Evolutionary conservation across 1,284 basidiomycete species (phyloP).

Genomic region (Ustilago xerochloae): DNA sequence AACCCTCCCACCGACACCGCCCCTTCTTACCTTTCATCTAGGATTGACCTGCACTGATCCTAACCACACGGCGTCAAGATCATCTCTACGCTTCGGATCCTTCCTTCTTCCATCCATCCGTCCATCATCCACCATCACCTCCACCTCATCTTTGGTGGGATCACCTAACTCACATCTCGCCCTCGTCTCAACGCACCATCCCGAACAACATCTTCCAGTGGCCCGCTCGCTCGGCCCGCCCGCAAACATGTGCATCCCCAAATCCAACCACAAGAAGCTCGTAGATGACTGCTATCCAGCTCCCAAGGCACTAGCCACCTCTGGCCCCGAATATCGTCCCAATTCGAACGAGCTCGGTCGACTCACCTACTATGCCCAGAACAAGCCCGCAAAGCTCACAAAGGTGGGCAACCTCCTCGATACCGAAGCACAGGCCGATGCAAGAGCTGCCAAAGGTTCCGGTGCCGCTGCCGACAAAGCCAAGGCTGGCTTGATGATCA

Average conservation of each 20-base stretch:
- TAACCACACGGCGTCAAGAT: too few species aligned
- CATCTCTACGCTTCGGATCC: too few species aligned
- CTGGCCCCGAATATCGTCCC: conserved; percentile 78
- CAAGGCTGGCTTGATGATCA: conserved; percentile 85
- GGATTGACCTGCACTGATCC: too few species aligned
- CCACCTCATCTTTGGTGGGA: neutral
- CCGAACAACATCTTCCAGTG: too few species aligned
- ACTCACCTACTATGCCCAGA: conserved; percentile 90
- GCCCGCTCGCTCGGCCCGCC: too few species aligned
- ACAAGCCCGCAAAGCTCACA: conserved; percentile 86
- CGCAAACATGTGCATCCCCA: conserved; percentile 70
- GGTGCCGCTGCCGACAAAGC: conserved; percentile 74
- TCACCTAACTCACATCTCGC: too few species aligned
- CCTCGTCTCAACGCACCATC: too few species aligned
- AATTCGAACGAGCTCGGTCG: conserved; percentile 83
- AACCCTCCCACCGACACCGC: neutral
- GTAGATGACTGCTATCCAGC: conserved; percentile 91
- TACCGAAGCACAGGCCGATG: conserved; percentile 79
- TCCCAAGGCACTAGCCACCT: conserved; percentile 78
- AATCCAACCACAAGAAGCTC: conserved; percentile 85
- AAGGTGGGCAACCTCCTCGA: conserved; percentile 87
- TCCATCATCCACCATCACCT: neutral
- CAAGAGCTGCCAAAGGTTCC: conserved; percentile 76
- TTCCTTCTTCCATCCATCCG: neutral
- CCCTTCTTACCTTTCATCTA: neutral